Evolutionary conservation across 1,139 yeast genomes (phyloP), one percentile per base, ranked within the genome.

Genomic region (Pichia sp.): DNA sequence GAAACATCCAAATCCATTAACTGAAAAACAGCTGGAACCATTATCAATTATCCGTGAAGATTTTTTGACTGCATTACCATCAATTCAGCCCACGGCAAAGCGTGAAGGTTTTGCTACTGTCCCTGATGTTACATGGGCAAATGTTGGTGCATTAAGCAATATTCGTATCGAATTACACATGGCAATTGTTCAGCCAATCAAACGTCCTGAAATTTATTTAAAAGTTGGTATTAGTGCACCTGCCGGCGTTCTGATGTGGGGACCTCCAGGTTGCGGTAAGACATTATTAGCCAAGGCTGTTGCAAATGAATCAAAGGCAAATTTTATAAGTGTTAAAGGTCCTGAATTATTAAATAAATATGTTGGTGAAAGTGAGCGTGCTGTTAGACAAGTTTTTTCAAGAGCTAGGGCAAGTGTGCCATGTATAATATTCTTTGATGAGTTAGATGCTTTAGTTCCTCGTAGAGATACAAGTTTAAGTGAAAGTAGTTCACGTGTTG

Each of bases 221-320:
- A 81, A 83, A 55, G 97, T 92, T 8, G 99, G 99, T 66, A 90
- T 92, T 37, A 80, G 89, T 47, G 96, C 97, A 0, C 97, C 98
- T 1, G 90, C 97, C 0, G 99, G 99, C 48, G 98, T 92, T 0
- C 70, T 92, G 27, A 76, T 92, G 74, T 92, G 98, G 98, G 99
- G 99, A 0, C 99, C 98, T 1, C 98, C 98, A 2, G 98, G 98
- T 28, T 92, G 97, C 71, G 98, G 98, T 75, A 92, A 92, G 64
- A 92, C 98, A 0, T 72, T 92, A 49, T 72, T 92, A 44, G 98
- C 97, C 1, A 92, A 92, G 62, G 98, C 97, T 0, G 97, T 92
- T 9, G 98, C 98, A 11, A 90, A 92, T 64, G 97, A 92, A 67
- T 87, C 96, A 1, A 78, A 95, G 48, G 97, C 97, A 7, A 92